phyloP scores from a whole-genome alignment of 2,329 filamentous ascomycete species.

The Xylaria sp. region DNA sequence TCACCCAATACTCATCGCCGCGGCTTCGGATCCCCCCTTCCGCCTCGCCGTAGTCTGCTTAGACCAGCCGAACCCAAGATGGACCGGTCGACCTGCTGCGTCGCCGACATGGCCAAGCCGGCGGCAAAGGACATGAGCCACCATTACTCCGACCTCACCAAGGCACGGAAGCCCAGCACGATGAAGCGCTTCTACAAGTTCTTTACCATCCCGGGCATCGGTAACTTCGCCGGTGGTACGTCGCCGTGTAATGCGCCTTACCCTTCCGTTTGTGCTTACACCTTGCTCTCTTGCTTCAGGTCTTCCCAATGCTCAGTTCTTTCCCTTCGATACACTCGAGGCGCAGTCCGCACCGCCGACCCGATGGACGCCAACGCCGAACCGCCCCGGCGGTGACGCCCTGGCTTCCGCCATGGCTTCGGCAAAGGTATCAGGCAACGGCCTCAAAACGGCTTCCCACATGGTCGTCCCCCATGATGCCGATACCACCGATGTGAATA shows the following conservation, averaged over 20 bases:
- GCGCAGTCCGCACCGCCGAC: constrained; percentile 76
- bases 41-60: not conserved
- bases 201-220: constrained; percentile 69
- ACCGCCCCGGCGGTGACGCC: constrained; percentile 53
- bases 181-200: constrained; percentile 89
- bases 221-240: constrained; percentile 66
- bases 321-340: constrained; percentile 90
- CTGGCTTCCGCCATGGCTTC: constrained; percentile 32
- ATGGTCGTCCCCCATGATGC: constrained; percentile 68
- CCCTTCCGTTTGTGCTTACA: not conserved
- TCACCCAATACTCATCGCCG: not conserved
- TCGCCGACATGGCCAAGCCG: constrained; percentile 40
- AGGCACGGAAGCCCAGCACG: constrained; percentile 65
- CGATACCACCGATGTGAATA: constrained; percentile 60
- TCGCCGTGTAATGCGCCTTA: constrained; percentile 1
- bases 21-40: not conserved
- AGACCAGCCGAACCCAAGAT: constrained; percentile 25
- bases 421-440: not conserved
- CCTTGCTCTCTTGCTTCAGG: constrained; percentile 53
- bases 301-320: constrained; percentile 79
- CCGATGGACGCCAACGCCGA: constrained; percentile 74
- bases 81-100: constrained; percentile 25
- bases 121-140: constrained; percentile 77
- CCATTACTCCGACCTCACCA: constrained; percentile 74
- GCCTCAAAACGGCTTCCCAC: constrained; percentile 50